A percentile compares a stretch with the other conserved stretches of the same genome.
Conservation (phyloP, 2,329 filamentous ascomycete species). For the Coniochaeta hoffmannii region DNA sequence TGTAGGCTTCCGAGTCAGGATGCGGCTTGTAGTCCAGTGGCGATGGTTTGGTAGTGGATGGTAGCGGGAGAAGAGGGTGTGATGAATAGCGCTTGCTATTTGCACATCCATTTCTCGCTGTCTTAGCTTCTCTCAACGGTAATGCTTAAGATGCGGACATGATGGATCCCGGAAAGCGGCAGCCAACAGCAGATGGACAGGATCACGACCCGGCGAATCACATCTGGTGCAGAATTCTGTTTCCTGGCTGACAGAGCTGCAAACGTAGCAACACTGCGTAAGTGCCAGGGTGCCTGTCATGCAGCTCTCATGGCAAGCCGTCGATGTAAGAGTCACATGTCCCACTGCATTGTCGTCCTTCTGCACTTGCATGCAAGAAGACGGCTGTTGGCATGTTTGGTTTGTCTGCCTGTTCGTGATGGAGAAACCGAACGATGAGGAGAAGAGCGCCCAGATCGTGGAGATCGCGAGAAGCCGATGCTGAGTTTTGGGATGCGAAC, state of each 20-base stretch:
- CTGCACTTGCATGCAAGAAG: background rate
- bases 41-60: background rate
- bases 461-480: too few species aligned
- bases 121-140: background rate
- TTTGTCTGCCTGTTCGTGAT: too few species aligned
- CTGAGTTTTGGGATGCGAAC: too few species aligned
- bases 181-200: background rate
- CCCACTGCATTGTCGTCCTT: background rate
- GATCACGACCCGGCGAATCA: background rate
- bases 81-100: background rate
- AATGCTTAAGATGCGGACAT: background rate
- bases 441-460: too few species aligned
- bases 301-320: background rate
- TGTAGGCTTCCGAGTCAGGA: background rate
- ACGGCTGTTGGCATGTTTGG: background rate
- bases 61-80: background rate
- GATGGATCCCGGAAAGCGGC: background rate
- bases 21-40: background rate
- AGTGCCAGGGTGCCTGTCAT: background rate
- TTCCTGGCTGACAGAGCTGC: background rate
- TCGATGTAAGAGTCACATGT: background rate
- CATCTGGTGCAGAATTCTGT: too few species aligned
- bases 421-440: too few species aligned
- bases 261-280: background rate
- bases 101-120: background rate